Evolutionary conservation across 169 alveolate genomes (phyloP), one percentile per base, ranked within the genome.

Genomic region (Sarcocystis neurona): DNA sequence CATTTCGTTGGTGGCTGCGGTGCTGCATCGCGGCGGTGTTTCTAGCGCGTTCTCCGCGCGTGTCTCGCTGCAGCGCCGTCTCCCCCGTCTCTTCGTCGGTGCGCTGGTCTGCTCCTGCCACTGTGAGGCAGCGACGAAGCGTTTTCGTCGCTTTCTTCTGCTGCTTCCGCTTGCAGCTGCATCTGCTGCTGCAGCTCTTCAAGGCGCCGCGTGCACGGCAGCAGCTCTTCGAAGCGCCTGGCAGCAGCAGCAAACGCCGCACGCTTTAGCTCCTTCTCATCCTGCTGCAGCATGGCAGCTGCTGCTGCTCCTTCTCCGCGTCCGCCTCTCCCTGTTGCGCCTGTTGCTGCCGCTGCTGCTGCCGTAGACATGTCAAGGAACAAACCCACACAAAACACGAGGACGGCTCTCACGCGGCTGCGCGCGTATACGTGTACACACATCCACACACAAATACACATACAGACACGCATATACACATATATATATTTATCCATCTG

Each of bases 201-300:
- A 12, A 72, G 82, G 15, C 82, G 53, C 82, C 41, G 34, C 58
- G 41, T 20, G 41, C 82, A 72, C 2, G 82, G 82, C 47, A 72
- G 32, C 8, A 72, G 56, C 18, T 72, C 82, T 37, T 72, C 82
- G 56, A 4, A 72, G 0, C 82, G 82, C 47, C 41, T 2, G 27
- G 58, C 18, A 27, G 82, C 82, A 8, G 5, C 30, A 18, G 30
- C 39, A 30, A 72, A 72, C 39, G 82, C 82, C 37, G 46, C 82
- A 0, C 82, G 50, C 82, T 72, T 72, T 18, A 72, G 6, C 32
- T 72, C 82, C 41, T 72, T 72, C 39, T 72, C 82, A 18, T 72
- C 82, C 27, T 56, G 82, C 53, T 39, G 53, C 53, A 72, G 18
- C n/a, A 27, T 63, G 43, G 43, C 75, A 43, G 43, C 75, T 63